A percentile compares a stretch with the other conserved stretches of the same genome.
Conservation (phyloP, 1,139 yeast genomes). For the Candida pseudoviswanathii region DNA sequence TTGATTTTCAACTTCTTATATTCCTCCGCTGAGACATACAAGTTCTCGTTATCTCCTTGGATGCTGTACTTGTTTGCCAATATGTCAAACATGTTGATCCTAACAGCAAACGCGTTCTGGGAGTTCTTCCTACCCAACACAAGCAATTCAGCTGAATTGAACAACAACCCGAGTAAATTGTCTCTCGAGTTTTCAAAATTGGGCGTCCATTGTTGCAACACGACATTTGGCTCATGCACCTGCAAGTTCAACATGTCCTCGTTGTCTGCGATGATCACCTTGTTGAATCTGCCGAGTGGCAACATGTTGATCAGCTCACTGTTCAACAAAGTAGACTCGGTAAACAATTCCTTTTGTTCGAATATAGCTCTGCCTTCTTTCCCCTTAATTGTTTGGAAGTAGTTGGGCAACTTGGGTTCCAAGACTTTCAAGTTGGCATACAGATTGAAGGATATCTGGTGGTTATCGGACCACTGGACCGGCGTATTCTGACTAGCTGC, state of each 20-base stretch:
- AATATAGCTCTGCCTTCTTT: slow-evolving; percentile 19
- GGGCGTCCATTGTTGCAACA: slow-evolving; percentile 41
- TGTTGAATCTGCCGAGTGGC: slow-evolving; percentile 33
- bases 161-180: slow-evolving; percentile 35
- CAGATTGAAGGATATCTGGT: slow-evolving; percentile 41
- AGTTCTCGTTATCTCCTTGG: slow-evolving; percentile 17
- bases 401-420: slow-evolving; percentile 44
- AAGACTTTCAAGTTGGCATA: slow-evolving; percentile 35
- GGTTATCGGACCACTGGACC: slow-evolving; percentile 39
- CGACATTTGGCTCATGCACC: slow-evolving; percentile 36
- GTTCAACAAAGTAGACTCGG: slow-evolving; percentile 28
- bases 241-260: slow-evolving; percentile 35
- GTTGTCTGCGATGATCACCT: slow-evolving; percentile 27
- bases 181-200: slow-evolving; percentile 26
- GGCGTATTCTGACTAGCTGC: slow-evolving; percentile 30
- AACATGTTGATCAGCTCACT: slow-evolving; percentile 30
- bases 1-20: slow-evolving; percentile 28
- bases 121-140: slow-evolving; percentile 29
- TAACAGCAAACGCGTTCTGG: slow-evolving; percentile 18
- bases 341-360: slow-evolving; percentile 33
- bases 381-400: slow-evolving; percentile 30
- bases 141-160: slow-evolving; percentile 43
- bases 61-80: slow-evolving; percentile 25
- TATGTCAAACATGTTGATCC: slow-evolving; percentile 29
- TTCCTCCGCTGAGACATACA: slow-evolving; percentile 21